Conservation (phyloP, 2,329 filamentous ascomycete species). For the Salinomyces thailandicus region DNA sequence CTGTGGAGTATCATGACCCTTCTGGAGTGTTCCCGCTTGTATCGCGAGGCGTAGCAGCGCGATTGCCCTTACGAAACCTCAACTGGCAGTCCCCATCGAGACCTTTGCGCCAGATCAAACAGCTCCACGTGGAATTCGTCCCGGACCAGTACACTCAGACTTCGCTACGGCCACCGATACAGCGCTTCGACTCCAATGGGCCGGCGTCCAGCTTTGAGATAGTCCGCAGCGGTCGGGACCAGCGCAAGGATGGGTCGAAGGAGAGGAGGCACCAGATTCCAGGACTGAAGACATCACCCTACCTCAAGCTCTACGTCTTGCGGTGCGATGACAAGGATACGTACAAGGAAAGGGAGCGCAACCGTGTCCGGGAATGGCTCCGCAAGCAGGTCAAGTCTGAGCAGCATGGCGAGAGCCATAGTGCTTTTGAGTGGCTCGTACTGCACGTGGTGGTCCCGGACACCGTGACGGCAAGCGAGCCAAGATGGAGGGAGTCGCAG, state of each 20-base stretch:
- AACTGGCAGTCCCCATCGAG: constrained; percentile 95
- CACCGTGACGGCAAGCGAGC: constrained; percentile 67
- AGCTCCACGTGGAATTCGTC: constrained; percentile 82
- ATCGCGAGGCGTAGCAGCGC: constrained; percentile 63
- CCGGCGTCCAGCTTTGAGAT: constrained; percentile 35
- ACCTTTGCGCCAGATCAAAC: constrained; percentile 84
- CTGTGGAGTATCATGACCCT: constrained; percentile 88
- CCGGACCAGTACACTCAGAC: constrained; percentile 30
- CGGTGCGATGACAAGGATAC: constrained; percentile 92
- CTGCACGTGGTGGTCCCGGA: constrained; percentile 87
- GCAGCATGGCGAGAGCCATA: constrained; percentile 72
- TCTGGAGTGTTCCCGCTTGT: constrained; percentile 77
- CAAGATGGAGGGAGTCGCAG: constrained; percentile 46
- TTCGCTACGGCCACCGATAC: constrained; percentile 13
- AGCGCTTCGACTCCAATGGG: constrained; percentile 13
- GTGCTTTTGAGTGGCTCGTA: constrained; percentile 93
- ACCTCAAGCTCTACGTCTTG: constrained; percentile 80
- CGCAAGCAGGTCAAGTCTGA: constrained; percentile 59
- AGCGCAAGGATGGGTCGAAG: constrained; percentile 26
- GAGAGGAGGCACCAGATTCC: constrained; percentile 86
- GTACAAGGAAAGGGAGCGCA: constrained; percentile 71
- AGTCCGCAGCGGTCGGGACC: constrained; percentile 24
- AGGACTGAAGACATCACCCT: constrained; percentile 82
- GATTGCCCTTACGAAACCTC: constrained; percentile 78
- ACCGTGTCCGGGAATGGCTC: constrained; percentile 82